Evolutionary conservation across 352 stramenopile genomes (phyloP), one percentile per base, ranked within the genome.

Genomic region (Globisporangium middletonii): DNA sequence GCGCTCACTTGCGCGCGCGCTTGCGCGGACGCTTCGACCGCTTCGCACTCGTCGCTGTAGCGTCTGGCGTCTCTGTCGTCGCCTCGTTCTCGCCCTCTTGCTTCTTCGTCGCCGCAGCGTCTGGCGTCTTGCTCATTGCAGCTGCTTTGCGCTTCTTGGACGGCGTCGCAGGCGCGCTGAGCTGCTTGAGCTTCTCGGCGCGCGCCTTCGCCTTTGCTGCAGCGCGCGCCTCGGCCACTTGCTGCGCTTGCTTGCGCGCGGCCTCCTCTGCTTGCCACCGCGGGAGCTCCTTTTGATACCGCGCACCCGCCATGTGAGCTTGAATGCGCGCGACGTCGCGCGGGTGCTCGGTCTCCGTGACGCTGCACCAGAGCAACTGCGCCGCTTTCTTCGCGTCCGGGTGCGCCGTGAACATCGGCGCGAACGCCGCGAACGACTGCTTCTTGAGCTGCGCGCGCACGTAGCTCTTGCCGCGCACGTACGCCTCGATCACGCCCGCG

Each of bases 391-490:
- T 71, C 53, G 82, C 73, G 52, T 88, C 76, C 26, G 75, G 69
- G 42, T 89, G 77, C 55, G 69, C 56, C 47, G 75, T 60, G 57
- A 89, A 88, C 77, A 88, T 88, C 7, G 79, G 79, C 28, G 73
- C 73, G 53, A 77, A 89, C 35, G 68, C 59, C 18, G 67, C 64
- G 53, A 89, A 85, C 26, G 75, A 86, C 19, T 68, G 53, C 27
- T 56, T 64, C 58, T 79, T 71, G 13, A 68, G 55, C 48, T 62
- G 62, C 7, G 73, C 70, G 23, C 77, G 77, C 43, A 65, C 61
- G 62, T 89, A 89, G 12, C 77, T 69, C 63, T 88, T 89, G 49
- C 79, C 79, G 13, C 52, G 53, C 37, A 86, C 70, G 60, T 89
- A 74, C 56, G 60, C 57, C 5, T 64, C 69, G 57, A 89, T 81